These are phyloP conservation scores for Leptographium lundbergii DNA, from an alignment of 2,329 filamentous ascomycete species.

Conservation along the genomic window DNA sequence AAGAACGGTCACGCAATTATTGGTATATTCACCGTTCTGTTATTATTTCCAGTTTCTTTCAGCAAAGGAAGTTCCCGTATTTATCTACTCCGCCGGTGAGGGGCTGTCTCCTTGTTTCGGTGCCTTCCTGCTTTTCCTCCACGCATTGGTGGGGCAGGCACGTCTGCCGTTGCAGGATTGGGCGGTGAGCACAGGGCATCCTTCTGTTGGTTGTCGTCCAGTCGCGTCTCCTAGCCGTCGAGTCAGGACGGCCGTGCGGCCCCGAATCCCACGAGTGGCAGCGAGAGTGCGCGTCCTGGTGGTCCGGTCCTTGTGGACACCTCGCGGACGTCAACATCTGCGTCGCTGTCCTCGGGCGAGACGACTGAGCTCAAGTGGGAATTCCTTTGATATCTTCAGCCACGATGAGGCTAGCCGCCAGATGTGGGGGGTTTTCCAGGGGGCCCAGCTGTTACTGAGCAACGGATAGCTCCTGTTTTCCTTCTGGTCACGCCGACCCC, in stretches of 20 bases:
- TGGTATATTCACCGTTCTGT: not conserved
- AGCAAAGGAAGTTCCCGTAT: not conserved
- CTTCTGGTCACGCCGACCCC: not conserved
- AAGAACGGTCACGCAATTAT: not conserved
- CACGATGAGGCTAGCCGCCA: not conserved
- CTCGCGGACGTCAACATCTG: not conserved
- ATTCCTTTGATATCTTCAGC: not conserved
- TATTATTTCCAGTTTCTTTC: not conserved
- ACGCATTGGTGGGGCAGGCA: conserved; percentile 2
- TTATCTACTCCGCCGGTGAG: not conserved
- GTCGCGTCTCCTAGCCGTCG: not conserved
- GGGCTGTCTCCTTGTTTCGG: not conserved
- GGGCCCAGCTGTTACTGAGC: not conserved
- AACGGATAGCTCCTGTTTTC: not conserved
- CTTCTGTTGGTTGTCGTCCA: not conserved
- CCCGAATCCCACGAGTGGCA: not conserved
- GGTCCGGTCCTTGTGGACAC: not conserved
- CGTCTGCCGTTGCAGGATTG: not conserved
- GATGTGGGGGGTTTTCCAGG: not conserved
- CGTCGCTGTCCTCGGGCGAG: not conserved
- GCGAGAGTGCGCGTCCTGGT: not conserved
- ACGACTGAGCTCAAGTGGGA: too few relatives aligned
- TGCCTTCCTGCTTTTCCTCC: not conserved
- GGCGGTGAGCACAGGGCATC: conserved; percentile 4
- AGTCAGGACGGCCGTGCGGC: not conserved